Evolutionary conservation across 2,329 filamentous ascomycete genomes (phyloP).

Genomic region (Talaromyces sp.): DNA sequence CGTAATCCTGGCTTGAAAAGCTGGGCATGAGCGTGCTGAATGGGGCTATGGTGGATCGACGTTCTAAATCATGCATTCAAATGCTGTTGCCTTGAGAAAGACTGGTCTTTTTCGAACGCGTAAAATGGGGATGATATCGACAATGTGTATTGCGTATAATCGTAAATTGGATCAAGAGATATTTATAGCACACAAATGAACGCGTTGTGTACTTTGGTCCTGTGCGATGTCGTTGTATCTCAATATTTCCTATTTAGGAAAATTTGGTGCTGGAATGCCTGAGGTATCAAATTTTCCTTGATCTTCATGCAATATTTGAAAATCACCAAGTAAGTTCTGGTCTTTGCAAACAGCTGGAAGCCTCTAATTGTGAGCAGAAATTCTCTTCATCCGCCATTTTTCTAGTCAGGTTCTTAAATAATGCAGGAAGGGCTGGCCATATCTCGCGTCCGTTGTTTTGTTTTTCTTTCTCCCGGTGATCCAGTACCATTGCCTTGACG

Average conservation of each 20-base stretch:
- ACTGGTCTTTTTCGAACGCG: not conserved
- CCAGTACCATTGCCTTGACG: constrained; percentile 48
- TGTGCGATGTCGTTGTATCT: not conserved
- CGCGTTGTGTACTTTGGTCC: not conserved
- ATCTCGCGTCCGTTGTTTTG: constrained; percentile 46
- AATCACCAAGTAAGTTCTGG: constrained; percentile 21
- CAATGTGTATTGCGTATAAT: not conserved
- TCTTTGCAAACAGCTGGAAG: constrained; percentile 18
- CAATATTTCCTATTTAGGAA: not conserved
- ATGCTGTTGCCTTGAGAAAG: constrained; percentile 5
- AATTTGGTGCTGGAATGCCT: not conserved
- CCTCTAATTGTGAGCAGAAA: constrained; percentile 22
- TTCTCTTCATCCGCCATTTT: constrained; percentile 20
- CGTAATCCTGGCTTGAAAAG: not conserved
- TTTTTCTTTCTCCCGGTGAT: constrained; percentile 47
- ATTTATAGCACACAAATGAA: not conserved
- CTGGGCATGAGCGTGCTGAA: not conserved
- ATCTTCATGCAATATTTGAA: not conserved
- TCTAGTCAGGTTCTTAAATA: constrained; percentile 22
- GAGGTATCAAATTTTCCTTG: not conserved
- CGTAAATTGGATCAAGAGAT: not conserved
- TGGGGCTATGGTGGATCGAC: not conserved
- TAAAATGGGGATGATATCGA: not conserved
- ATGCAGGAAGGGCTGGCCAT: constrained; percentile 48
- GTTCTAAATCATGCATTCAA: not conserved